These are phyloP conservation scores for Penicillium sp. DNA, from an alignment of 2,329 filamentous ascomycete species.

Conservation along the genomic window DNA sequence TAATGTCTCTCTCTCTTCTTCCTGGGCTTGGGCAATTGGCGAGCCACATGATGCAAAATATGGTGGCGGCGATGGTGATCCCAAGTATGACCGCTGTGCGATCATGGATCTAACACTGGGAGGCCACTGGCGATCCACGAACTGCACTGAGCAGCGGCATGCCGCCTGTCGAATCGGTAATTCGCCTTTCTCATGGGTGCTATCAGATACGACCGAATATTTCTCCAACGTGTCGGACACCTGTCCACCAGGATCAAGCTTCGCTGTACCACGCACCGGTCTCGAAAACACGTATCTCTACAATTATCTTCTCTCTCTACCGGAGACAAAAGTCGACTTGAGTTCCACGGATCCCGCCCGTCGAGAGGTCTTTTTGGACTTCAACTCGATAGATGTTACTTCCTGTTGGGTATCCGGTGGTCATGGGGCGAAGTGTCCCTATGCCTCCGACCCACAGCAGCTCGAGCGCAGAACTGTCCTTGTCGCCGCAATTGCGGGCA, in stretches of 20 bases:
- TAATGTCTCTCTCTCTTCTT: slow-evolving; percentile 42
- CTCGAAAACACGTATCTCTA: slow-evolving; percentile 56
- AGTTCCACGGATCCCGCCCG: slow-evolving; percentile 21
- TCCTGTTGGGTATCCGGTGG: slow-evolving; percentile 56
- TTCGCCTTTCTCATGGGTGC: slow-evolving; percentile 51
- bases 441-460: slow-evolving; percentile 39
- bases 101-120: slow-evolving; percentile 41
- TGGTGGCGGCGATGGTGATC: slow-evolving; percentile 17
- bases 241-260: slow-evolving; percentile 45
- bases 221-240: slow-evolving; percentile 40
- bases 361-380: slow-evolving; percentile 48
- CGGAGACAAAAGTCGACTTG: slow-evolving; percentile 21
- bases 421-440: slow-evolving; percentile 51
- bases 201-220: slow-evolving; percentile 38
- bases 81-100: slow-evolving; percentile 47
- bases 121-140: slow-evolving; percentile 51
- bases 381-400: slow-evolving; percentile 50
- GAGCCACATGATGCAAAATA: slow-evolving; percentile 46
- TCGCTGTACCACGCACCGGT: slow-evolving; percentile 52
- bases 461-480: slow-evolving; percentile 45
- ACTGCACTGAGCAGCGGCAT: slow-evolving; percentile 46
- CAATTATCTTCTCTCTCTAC: slow-evolving; percentile 30
- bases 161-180: slow-evolving; percentile 49
- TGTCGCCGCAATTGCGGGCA: slow-evolving; percentile 53
- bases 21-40: slow-evolving; percentile 54